A percentile compares a stretch with the other conserved stretches of the same genome.
Conservation (phyloP, 805 yeast genomes). For the Saccharomycopsis olivae region DNA sequence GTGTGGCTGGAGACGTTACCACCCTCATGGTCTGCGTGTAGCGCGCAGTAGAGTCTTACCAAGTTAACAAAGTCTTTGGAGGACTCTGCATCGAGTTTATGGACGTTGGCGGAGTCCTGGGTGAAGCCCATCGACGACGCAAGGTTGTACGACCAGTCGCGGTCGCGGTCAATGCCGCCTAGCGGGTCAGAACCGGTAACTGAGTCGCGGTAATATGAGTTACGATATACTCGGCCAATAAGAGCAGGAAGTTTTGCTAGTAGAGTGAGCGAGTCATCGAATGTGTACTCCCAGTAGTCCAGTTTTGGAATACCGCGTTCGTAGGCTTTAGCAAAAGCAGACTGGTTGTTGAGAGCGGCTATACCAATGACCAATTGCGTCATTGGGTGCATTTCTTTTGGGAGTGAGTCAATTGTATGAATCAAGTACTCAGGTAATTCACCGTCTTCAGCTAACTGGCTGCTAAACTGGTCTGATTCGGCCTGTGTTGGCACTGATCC, state of each 20-base stretch:
- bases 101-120: slow-evolving; percentile 26
- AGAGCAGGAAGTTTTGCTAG: slow-evolving; percentile 66
- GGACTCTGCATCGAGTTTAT: slow-evolving; percentile 26
- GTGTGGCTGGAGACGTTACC: slow-evolving; percentile 79
- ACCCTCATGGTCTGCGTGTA: slow-evolving; percentile 78
- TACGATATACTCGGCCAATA: slow-evolving; percentile 67
- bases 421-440: slow-evolving; percentile 54
- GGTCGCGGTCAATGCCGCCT: slow-evolving; percentile 41
- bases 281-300: slow-evolving; percentile 67
- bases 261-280: slow-evolving; percentile 60
- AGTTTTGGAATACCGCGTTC: slow-evolving; percentile 57
- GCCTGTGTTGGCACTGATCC: slow-evolving; percentile 58
- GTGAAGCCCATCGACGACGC: slow-evolving; percentile 51
- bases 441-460: slow-evolving; percentile 55
- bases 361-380: slow-evolving; percentile 72
- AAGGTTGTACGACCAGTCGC: slow-evolving; percentile 68
- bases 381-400: slow-evolving; percentile 71
- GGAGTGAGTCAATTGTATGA: slow-evolving; percentile 51
- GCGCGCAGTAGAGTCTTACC: slow-evolving; percentile 60
- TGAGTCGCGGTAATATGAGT: slow-evolving; percentile 26
- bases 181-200: slow-evolving; percentile 40
- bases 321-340: slow-evolving; percentile 62
- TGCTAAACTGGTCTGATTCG: slow-evolving; percentile 46
- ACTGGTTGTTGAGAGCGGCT: slow-evolving; percentile 60
- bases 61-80: slow-evolving; percentile 55